Evolutionary conservation across 495 filamentous ascomycete genomes (phyloP), one percentile per base, ranked within the genome.

Genomic region (Podospora pseudocomata): DNA sequence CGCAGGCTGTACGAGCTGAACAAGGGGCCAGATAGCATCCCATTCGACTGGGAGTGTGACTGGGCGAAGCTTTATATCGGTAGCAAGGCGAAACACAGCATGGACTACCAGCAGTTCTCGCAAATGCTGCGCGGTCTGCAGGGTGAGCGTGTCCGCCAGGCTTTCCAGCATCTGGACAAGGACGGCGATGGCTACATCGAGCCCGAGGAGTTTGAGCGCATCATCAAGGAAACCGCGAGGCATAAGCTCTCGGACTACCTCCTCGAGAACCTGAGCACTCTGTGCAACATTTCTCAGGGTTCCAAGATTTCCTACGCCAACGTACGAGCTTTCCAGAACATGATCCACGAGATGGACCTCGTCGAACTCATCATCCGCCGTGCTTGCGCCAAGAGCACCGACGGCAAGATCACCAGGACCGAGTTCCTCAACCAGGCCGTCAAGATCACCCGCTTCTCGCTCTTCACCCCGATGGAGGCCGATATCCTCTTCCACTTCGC

Each of bases 401-500:
- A 99, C 72, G 93, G 93, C 64, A 97, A 91, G 80, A 97, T 99
- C 75, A 97, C 94, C 5, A 86, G 92, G 32, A 86, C 92, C 19
- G 95, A 98, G 72, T 99, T 99, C 80, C 81, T 99, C 59, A 96
- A 97, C 80, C 93, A 97, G 79, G 95, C 95, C 20, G 89, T 94
- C 26, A 88, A 88, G 55, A 87, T 93, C 72, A 95, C 93, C 27
- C 88, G 96, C 23, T 99, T 97, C 80, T 93, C 93, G 4, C 84
- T 95, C 0, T 97, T 97, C 80, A 97, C 95, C 0, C 95, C 95
- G 1, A 97, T 99, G 94, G 95, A 99, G 78, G 95, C 96, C 3
- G 95, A 98, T 76, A 98, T 99, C 71, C 86, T 99, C 19, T 99
- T 99, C 84, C 95, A 99, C 79, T 99, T 99, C 73, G 95, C 95